These are phyloP conservation scores for Aureobasidium leucospermi DNA, from an alignment of 2,329 filamentous ascomycete genomes.

Conservation along the genomic window DNA sequence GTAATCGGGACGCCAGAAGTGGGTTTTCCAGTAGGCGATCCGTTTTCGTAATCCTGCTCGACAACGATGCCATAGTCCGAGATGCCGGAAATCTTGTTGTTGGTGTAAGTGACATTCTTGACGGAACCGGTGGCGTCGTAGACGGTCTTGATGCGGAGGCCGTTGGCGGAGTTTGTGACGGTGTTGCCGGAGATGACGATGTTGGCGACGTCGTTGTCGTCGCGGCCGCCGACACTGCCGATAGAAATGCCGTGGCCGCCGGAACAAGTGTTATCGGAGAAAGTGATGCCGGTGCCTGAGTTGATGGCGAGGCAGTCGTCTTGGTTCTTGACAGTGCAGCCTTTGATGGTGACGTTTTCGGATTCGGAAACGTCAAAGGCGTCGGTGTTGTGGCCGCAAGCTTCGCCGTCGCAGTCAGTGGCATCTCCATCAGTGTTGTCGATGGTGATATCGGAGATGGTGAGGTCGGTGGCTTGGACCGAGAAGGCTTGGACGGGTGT, in stretches of 20 bases:
- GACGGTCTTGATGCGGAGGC: constrained; percentile 49
- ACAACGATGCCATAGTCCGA: constrained; percentile 50
- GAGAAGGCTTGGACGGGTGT: constrained; percentile 48
- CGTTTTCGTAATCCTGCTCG: constrained; percentile 51
- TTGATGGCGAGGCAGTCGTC: constrained; percentile 27
- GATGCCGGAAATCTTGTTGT: constrained; percentile 46
- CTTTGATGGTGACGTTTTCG: constrained; percentile 20
- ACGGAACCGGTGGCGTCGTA: constrained; percentile 45
- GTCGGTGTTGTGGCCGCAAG: constrained; percentile 24
- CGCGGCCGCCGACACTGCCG: constrained; percentile 47
- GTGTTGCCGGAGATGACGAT: constrained; percentile 43
- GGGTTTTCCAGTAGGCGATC: constrained; percentile 37
- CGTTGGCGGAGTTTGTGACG: constrained; percentile 42
- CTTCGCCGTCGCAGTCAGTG: constrained; percentile 14
- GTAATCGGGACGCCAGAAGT: constrained; percentile 48
- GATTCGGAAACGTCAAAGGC: constrained; percentile 24
- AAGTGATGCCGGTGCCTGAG: constrained; percentile 34
- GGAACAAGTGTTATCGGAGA: constrained; percentile 38
- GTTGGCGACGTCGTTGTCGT: constrained; percentile 43
- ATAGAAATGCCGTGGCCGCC: constrained; percentile 50
- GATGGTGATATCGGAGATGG: constrained; percentile 45
- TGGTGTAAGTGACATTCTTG: constrained; percentile 45
- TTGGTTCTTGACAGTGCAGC: constrained; percentile 23
- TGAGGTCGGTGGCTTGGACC: constrained; percentile 39
- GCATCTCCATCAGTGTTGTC: constrained; percentile 53